Conservation (phyloP, 2,329 filamentous ascomycete genomes). For the Pestalotiopsis sp. region DNA sequence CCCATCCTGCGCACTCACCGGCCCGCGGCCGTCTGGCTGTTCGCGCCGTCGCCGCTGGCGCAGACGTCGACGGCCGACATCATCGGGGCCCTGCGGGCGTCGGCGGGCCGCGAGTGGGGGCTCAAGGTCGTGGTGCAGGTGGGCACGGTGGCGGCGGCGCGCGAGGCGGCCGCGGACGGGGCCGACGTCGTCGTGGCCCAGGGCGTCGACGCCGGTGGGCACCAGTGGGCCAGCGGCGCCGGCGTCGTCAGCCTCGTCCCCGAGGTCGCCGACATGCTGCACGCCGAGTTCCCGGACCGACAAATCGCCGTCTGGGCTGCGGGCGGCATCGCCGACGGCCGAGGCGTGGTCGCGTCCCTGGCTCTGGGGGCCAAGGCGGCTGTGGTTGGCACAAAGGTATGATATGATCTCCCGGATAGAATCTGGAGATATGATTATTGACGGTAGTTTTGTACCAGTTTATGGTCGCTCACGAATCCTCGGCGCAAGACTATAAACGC, state of each 20-base stretch:
- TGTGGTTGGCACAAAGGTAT: slow-evolving; percentile 63
- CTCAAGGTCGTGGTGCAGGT: slow-evolving; percentile 54
- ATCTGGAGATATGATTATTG: neutral
- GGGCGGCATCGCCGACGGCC: slow-evolving; percentile 54
- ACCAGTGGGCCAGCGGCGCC: slow-evolving; percentile 49
- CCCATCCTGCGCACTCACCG: slow-evolving; percentile 54
- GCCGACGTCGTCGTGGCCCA: slow-evolving; percentile 55
- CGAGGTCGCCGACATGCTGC: slow-evolving; percentile 47
- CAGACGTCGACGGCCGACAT: slow-evolving; percentile 22
- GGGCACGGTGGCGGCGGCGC: slow-evolving; percentile 49
- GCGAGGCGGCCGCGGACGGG: slow-evolving; percentile 38
- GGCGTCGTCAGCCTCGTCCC: slow-evolving; percentile 50
- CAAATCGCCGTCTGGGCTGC: slow-evolving; percentile 44
- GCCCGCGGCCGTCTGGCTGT: slow-evolving; percentile 68
- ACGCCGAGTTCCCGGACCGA: slow-evolving; percentile 24
- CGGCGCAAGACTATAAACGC: slow-evolving; percentile 33
- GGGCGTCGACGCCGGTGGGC: slow-evolving; percentile 55
- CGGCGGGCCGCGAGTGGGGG: slow-evolving; percentile 17
- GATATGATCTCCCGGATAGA: neutral
- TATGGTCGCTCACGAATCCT: slow-evolving; percentile 36
- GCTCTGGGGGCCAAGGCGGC: slow-evolving; percentile 55
- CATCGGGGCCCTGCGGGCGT: slow-evolving; percentile 15
- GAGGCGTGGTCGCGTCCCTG: slow-evolving; percentile 52
- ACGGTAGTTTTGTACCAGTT: slow-evolving; percentile 31
- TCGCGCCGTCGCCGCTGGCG: slow-evolving; percentile 53